Conservation (phyloP, 2,329 filamentous ascomycete genomes). For the Botryotinia convoluta region DNA sequence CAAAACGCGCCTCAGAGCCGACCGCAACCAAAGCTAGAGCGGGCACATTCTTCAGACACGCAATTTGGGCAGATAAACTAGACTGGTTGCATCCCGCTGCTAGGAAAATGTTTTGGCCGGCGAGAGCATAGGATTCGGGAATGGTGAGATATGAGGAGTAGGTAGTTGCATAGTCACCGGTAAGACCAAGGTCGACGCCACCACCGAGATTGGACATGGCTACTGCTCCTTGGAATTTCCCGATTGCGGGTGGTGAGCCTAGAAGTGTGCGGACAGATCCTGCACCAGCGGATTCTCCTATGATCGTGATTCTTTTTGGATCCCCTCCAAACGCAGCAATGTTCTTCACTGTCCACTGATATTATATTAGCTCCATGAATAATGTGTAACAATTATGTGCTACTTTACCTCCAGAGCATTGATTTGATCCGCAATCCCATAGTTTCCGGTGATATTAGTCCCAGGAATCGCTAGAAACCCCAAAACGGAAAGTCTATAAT, state of each 20-base stretch:
- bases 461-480: constrained; percentile 48
- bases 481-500: constrained; percentile 34
- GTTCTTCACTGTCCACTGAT: constrained; percentile 48
- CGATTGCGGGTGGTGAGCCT: constrained; percentile 47
- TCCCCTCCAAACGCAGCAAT: constrained; percentile 49
- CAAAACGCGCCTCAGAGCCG: constrained; percentile 47
- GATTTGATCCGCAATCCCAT: constrained; percentile 51
- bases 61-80: constrained; percentile 43
- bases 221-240: constrained; percentile 47
- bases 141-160: constrained; percentile 55
- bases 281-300: constrained; percentile 52
- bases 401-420: constrained; percentile 44
- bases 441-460: constrained; percentile 51
- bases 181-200: constrained; percentile 47
- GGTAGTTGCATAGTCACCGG: constrained; percentile 50
- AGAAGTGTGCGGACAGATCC: constrained; percentile 49
- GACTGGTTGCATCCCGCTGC: constrained; percentile 48
- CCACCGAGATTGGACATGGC: constrained; percentile 53
- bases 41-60: constrained; percentile 45
- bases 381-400: background rate
- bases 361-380: background rate
- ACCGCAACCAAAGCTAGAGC: constrained; percentile 42
- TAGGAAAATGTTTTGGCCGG: constrained; percentile 48
- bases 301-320: constrained; percentile 45
- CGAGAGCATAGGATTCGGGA: constrained; percentile 47